Evolutionary conservation across 2,329 filamentous ascomycete genomes (phyloP).

Genomic region (Colletotrichum higginsianum): DNA sequence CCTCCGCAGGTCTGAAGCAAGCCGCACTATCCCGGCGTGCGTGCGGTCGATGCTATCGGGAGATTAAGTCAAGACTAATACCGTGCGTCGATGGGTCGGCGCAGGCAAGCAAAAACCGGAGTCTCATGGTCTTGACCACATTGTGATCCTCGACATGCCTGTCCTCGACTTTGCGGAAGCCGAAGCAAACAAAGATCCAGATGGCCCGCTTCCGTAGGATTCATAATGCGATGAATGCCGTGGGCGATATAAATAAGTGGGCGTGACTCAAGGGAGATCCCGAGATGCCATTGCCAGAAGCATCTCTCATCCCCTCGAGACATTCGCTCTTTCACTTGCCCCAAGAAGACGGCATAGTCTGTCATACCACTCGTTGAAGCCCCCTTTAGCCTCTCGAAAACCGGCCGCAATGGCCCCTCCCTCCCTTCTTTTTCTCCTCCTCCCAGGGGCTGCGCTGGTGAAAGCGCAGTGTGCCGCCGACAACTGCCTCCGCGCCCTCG

Average conservation of each 20-base stretch:
- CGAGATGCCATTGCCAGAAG: not conserved
- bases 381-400: not conserved
- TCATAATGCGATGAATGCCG: not conserved
- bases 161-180: not conserved
- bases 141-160: not conserved
- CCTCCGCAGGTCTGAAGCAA: too few relatives aligned
- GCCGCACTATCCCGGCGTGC: not conserved
- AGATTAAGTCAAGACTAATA: not conserved
- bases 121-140: not conserved
- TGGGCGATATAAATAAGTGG: too few relatives aligned
- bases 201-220: not conserved
- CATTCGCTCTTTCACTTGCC: not conserved
- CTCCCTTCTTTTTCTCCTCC: not conserved
- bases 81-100: not conserved
- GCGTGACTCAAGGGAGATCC: not conserved
- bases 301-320: not conserved
- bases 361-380: not conserved
- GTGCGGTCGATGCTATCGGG: not conserved
- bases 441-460: not conserved
- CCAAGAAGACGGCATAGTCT: not conserved
- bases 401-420: not conserved
- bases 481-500: slow-evolving; percentile 54
- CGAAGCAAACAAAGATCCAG: not conserved
- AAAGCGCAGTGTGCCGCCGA: slow-evolving; percentile 49
- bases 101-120: not conserved